Percentiles rank a stretch among this genome's conserved stretches.
These are phyloP conservation scores for Mucor mucedo DNA, from an alignment of 371 early-diverging fungal genomes.

Conservation along the genomic window DNA sequence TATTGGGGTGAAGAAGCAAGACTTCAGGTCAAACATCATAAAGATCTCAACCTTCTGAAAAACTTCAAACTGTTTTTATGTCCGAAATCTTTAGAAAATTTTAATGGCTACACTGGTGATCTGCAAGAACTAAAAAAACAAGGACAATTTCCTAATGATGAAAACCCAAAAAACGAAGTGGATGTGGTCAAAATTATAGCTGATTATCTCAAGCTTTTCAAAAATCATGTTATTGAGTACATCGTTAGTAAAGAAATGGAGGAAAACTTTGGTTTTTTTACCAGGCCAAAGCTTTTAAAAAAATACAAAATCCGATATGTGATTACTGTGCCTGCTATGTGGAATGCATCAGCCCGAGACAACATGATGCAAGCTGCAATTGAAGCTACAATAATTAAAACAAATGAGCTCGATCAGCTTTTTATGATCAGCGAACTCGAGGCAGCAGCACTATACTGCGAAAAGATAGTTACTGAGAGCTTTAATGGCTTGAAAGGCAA, in stretches of 20 bases:
- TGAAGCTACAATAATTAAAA: conserved; percentile 36
- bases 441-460: too few relatives aligned
- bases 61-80: conserved; percentile 9
- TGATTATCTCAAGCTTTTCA: neutral
- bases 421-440: conserved; percentile 55
- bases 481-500: too few relatives aligned
- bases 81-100: neutral
- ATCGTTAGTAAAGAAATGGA: neutral
- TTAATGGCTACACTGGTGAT: neutral
- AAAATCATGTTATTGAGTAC: neutral
- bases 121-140: too few relatives aligned
- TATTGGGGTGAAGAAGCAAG: neutral
- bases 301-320: neutral
- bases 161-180: neutral
- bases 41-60: neutral
- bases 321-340: conserved; percentile 37
- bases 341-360: conserved; percentile 38
- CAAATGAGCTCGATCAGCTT: conserved; percentile 30
- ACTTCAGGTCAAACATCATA: neutral
- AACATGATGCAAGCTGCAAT: conserved; percentile 45
- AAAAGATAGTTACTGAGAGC: too few relatives aligned
- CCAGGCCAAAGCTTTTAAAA: neutral
- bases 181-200: neutral
- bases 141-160: too few relatives aligned
- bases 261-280: neutral